Evolutionary conservation across 2,329 filamentous ascomycete species (phyloP).

Genomic region (Neospermospora avenae): DNA sequence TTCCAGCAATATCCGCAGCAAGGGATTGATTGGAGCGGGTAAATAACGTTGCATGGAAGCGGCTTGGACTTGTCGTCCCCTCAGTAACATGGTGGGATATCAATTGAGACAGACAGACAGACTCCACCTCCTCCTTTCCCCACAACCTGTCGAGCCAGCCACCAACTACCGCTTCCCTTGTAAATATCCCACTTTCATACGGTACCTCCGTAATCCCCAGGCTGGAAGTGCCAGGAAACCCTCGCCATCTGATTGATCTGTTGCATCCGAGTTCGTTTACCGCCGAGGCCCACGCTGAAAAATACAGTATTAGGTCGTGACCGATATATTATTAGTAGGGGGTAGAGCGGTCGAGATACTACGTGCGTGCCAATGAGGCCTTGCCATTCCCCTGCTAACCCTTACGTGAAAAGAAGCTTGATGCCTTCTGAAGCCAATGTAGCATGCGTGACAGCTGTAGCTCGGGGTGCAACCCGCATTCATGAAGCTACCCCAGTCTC

Average conservation of each 20-base stretch:
- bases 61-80: not conserved
- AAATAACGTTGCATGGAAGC: conserved; percentile 3
- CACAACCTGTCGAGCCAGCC: not conserved
- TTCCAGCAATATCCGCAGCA: not conserved
- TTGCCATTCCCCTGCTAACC: not conserved
- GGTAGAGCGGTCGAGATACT: too few species aligned
- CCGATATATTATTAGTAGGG: not conserved
- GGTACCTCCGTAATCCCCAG: too few species aligned
- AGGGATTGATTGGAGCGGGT: conserved; percentile 23
- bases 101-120: not conserved
- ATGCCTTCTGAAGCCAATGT: not conserved
- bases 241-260: not conserved
- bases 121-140: conserved; percentile 2
- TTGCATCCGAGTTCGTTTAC: not conserved
- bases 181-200: not conserved
- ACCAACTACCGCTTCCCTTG: not conserved
- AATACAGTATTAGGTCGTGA: not conserved
- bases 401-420: not conserved
- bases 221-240: not conserved
- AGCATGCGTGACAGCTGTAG: not conserved
- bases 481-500: conserved; percentile 15
- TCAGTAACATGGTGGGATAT: not conserved
- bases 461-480: not conserved
- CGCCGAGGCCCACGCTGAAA: not conserved
- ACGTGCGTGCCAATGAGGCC: conserved; percentile 10